Conservation (phyloP, 768 basidiomycete species). For the Mycena pura region DNA sequence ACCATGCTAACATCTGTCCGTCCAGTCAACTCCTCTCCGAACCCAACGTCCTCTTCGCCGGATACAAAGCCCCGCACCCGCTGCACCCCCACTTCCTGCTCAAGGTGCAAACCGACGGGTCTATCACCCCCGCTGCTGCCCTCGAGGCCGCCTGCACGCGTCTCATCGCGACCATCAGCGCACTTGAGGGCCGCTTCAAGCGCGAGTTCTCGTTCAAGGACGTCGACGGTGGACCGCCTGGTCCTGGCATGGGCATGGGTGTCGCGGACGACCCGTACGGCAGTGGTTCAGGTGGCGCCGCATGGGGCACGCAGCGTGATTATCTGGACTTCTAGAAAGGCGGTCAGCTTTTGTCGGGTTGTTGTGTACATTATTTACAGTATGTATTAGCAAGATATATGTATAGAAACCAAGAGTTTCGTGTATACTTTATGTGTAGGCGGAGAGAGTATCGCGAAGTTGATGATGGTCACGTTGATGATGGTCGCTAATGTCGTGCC, state of each 20-base stretch:
- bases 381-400: no score
- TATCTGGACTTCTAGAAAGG: conserved; percentile 58
- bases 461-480: no score
- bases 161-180: conserved; percentile 74
- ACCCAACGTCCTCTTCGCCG: conserved; percentile 91
- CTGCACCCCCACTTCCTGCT: conserved; percentile 93
- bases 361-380: no score
- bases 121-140: conserved; percentile 76
- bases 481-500: no score
- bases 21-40: conserved; percentile 87
- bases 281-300: conserved; percentile 42
- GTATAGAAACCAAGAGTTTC: no score
- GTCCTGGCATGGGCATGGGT: conserved; percentile 32
- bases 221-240: conserved; percentile 53
- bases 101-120: conserved; percentile 95
- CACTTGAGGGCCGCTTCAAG: conserved; percentile 79
- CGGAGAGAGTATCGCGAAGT: no score
- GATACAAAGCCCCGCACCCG: conserved; percentile 98
- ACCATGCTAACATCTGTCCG: not conserved
- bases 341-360: not conserved
- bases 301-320: conserved; percentile 57
- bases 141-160: conserved; percentile 85
- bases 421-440: no score
- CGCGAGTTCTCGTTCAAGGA: conserved; percentile 85
- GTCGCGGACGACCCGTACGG: conserved; percentile 63